Evolutionary conservation across 805 yeast genomes (phyloP).

Genomic region (Nakazawaea anatomiae): DNA sequence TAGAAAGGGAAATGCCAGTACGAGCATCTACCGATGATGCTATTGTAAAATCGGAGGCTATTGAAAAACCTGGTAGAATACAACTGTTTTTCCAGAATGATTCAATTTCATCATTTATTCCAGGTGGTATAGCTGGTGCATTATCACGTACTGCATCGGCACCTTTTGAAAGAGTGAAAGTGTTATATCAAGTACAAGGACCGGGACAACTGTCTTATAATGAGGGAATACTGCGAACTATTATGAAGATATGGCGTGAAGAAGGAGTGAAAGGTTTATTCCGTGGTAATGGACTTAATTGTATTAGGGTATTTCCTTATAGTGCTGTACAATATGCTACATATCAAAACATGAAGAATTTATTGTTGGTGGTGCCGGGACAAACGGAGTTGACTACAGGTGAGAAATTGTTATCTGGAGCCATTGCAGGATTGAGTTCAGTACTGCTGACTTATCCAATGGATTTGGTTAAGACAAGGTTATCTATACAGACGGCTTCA

Average conservation of each 20-base stretch:
- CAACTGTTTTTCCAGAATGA: slow-evolving; percentile 24
- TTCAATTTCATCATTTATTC: slow-evolving; percentile 54
- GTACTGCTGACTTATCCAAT: slow-evolving; percentile 86
- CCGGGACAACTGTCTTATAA: slow-evolving; percentile 43
- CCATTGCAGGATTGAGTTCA: slow-evolving; percentile 72
- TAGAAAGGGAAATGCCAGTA: no score
- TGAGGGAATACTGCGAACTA: slow-evolving; percentile 71
- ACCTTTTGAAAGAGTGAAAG: slow-evolving; percentile 93
- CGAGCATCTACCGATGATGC: no score
- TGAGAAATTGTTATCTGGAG: slow-evolving; percentile 72
- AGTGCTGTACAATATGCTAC: slow-evolving; percentile 91
- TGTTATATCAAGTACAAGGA: slow-evolving; percentile 84
- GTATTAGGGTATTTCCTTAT: slow-evolving; percentile 87
- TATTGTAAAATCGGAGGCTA: no score
- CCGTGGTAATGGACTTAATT: slow-evolving; percentile 87
- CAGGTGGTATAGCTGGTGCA: slow-evolving; percentile 80
- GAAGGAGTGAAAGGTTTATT: slow-evolving; percentile 91
- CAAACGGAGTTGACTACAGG: slow-evolving; percentile 36
- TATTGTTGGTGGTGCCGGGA: slow-evolving; percentile 23
- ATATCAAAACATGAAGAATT: slow-evolving; percentile 56
- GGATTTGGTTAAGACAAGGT: slow-evolving; percentile 84
- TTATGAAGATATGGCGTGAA: slow-evolving; percentile 72
- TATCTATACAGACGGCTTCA: slow-evolving; percentile 82
- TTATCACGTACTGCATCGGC: slow-evolving; percentile 87
- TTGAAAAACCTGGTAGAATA: no score